Evolutionary conservation across 108 stramenopile species (phyloP), one percentile per base, ranked within the genome.

Genomic region (Nitzschia sp.): DNA sequence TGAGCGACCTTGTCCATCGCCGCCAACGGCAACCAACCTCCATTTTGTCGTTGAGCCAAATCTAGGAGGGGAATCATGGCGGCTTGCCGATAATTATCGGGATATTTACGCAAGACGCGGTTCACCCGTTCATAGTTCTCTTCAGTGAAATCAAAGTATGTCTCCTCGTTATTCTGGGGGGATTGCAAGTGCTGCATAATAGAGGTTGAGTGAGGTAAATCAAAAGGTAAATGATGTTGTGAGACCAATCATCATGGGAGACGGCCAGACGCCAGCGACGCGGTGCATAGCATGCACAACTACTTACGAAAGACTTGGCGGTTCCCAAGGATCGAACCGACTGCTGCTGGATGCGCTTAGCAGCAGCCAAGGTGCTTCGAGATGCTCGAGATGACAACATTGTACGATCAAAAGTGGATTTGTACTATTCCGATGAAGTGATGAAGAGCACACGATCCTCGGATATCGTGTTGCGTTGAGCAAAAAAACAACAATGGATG

Each of bases 1-100:
- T 89, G 80, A 8, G 98, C 98, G 5, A 98, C 99, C 83, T 99
- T 99, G 81, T 99, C 87, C 98, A 99, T 99, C 54, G 99, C 99
- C 6, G 96, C 94, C 22, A 99, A 75, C 3, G 98, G 97, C 45
- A 99, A 91, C 96, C 97, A 99, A 53, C 98, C 98, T 23, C 98
- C 97, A 50, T 94, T 76, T 81, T 99, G 97, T 34, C 97, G 87
- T 68, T 98, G 97, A 22, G 98, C 98, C 41, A 99, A 81, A 70
- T 99, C 98, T 54, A 97, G 83, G 52, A 97, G 80, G 32, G 97
- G 97, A 58, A 98, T 98, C 74, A 96, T 96, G 19, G 87, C 98
- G 30, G 96, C 91, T 68, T 94, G 91, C 66, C 95, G 97, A 93
- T 99, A 99, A 79, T 99, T 99, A 72, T 91, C 84, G 41, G 99